Base-by-base conservation (phyloP, 768 basidiomycete genomes). In the Tulasnella sp. region DNA sequence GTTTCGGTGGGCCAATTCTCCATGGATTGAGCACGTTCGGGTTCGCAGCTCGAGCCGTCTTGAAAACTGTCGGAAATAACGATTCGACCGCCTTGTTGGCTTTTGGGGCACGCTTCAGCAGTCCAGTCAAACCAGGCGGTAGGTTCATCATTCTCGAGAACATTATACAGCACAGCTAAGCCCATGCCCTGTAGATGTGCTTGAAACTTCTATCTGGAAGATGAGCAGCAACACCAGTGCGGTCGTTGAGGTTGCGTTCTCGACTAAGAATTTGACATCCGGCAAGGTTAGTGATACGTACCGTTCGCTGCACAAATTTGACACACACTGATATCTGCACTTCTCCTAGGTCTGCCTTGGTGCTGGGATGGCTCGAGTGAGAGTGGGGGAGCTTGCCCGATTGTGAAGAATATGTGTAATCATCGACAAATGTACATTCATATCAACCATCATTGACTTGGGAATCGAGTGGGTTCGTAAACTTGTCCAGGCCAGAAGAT, bases 11-110 rank as follows among this genome's bases (percentile, higher is more conserved):
- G 64, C 87, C 89, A 41, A 94, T 95, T 76, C 84, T 95, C 2
- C 93, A 95, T 77, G 93, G 93, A 35, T 83, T 95, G 32, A 88
- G 90, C 22, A 87, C 89, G 0, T 94, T 86, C 78, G 93, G 93
- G 11, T 93, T 93, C 77, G 90, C 84, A 8, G 94, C 91, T 3
- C 88, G 92, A 52, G 90, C 87, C 1, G 80, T 95, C 69, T 82
- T 95, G 74, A 84, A 84, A 72, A 83, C 84, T 1, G 83, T 89
- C 14, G 91, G 87, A 0, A 84, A 83, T 0, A 84, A 85, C 59
- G 86, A 90, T 75, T 84, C 89, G 2, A 81, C 82, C 3, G 82
- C 89, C 1, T 81, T 95, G 74, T 87, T 84, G 74, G 83, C 87
- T 76, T 90, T 90, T 77, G 88, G 89, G 16, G 88, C 84, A 36